Percentiles rank a stretch among this genome's conserved stretches.
These are phyloP conservation scores for Pseudozyma pruni DNA, from an alignment of 1,284 basidiomycete genomes.

Conservation along the genomic window DNA sequence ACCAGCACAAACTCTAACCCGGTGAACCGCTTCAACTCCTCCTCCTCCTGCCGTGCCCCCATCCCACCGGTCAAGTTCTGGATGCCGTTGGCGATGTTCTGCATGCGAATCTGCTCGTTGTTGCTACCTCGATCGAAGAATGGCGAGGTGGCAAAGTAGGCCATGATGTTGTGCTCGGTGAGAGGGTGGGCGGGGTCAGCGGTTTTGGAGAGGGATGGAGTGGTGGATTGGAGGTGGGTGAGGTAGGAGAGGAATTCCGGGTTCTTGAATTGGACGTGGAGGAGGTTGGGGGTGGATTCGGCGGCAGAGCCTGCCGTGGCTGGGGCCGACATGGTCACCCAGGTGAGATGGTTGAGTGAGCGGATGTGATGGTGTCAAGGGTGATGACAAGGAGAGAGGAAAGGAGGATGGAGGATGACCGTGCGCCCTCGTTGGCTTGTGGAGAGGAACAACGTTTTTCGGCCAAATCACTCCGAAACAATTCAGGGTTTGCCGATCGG, in stretches of 20 bases:
- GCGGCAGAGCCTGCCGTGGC: constrained; percentile 2
- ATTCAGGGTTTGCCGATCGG: not conserved
- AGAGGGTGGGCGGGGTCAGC: constrained; percentile 30
- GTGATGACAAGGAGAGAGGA: too few relatives aligned
- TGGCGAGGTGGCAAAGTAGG: constrained; percentile 62
- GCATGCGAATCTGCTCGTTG: constrained; percentile 66
- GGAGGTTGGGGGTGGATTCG: constrained; percentile 38
- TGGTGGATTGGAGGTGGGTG: constrained; percentile 32
- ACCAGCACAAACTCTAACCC: constrained; percentile 62
- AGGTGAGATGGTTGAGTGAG: not conserved
- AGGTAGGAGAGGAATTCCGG: constrained; percentile 59
- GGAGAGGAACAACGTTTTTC: not conserved
- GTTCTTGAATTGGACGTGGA: constrained; percentile 61
- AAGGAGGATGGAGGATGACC: too few relatives aligned
- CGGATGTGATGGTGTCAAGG: not conserved
- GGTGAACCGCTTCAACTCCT: constrained; percentile 57
- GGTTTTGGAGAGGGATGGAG: constrained; percentile 3
- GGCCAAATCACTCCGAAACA: constrained; percentile 1
- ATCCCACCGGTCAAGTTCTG: constrained; percentile 11
- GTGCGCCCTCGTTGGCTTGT: not conserved
- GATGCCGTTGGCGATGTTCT: constrained; percentile 54
- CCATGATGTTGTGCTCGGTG: constrained; percentile 55
- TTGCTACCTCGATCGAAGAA: constrained; percentile 63
- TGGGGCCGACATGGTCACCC: constrained; percentile 8
- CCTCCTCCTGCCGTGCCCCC: constrained; percentile 36